Conservation (phyloP, 441 rosid genomes). For the Metrosideros polymorpha region DNA sequence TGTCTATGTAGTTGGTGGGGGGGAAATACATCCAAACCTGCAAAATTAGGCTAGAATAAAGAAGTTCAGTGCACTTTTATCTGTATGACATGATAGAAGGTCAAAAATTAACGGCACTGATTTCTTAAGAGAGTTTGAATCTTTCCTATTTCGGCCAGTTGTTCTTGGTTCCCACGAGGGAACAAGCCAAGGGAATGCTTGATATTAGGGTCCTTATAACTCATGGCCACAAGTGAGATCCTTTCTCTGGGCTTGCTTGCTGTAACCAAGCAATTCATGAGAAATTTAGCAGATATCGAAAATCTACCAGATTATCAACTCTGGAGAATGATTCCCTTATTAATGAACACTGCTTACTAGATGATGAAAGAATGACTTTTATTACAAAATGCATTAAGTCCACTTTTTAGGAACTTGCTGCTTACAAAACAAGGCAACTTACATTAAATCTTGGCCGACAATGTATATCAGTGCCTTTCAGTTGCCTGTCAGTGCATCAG, state of each 20-base stretch:
- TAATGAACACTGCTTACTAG: not conserved
- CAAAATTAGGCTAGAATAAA: not conserved
- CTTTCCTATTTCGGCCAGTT: not conserved
- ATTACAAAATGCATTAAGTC: not conserved
- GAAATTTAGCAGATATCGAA: not conserved
- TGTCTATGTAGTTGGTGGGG: not conserved
- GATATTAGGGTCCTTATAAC: not conserved
- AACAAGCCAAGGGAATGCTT: not conserved
- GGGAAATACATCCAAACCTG: not conserved
- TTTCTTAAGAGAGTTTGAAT: not conserved
- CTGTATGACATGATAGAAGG: not conserved
- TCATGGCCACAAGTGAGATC: not conserved
- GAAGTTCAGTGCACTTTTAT: not conserved
- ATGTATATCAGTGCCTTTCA: not conserved
- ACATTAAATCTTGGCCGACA: rapidly evolving
- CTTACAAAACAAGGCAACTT: not conserved
- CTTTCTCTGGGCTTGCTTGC: not conserved
- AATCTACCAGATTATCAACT: not conserved
- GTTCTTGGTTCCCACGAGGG: not conserved
- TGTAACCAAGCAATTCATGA: not conserved
- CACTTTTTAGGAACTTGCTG: rapidly evolving
- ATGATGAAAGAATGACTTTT: not conserved
- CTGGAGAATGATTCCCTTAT: not conserved
- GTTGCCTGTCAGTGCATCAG: rapidly evolving
- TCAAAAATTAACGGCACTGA: not conserved